These are phyloP conservation scores for Solanum arcanum DNA, from an alignment of 257 asterid species.

Conservation along the genomic window DNA sequence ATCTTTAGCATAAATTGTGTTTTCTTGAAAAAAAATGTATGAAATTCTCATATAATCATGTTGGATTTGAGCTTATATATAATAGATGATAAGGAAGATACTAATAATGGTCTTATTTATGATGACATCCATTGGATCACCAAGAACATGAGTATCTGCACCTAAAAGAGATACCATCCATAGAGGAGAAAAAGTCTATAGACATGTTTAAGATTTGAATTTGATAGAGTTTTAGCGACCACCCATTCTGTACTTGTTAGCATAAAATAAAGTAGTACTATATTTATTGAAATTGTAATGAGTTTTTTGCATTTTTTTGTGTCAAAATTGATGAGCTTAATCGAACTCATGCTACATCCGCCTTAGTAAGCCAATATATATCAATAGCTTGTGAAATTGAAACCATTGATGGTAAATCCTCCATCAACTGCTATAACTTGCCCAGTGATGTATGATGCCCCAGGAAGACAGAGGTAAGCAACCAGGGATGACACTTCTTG, in stretches of 20 bases:
- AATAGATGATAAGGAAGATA: neutral
- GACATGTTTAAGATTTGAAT: too few species aligned
- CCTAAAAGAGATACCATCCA: neutral
- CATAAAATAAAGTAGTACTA: neutral
- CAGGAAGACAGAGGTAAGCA: slow-evolving; percentile 81
- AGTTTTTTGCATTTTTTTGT: neutral
- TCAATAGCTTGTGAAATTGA: slow-evolving; percentile 1
- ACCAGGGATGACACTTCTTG: slow-evolving; percentile 73
- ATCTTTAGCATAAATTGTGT: too few species aligned
- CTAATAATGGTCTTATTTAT: neutral
- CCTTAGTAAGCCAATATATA: neutral
- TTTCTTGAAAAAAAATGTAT: too few species aligned
- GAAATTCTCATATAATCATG: too few species aligned
- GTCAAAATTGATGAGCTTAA: neutral
- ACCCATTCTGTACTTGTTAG: neutral
- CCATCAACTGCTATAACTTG: slow-evolving; percentile 78
- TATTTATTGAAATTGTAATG: neutral
- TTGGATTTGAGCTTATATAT: too few species aligned
- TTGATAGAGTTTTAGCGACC: too few species aligned
- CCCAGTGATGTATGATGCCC: slow-evolving; percentile 75
- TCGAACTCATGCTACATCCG: neutral
- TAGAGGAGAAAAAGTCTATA: too few species aligned
- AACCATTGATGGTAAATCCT: slow-evolving; percentile 68
- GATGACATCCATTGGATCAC: neutral
- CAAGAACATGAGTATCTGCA: neutral